Percentiles rank a stretch among this genome's conserved stretches.
Evolutionary conservation across 2,329 filamentous ascomycete genomes (phyloP).

Genomic region (Trichoderma sp.): DNA sequence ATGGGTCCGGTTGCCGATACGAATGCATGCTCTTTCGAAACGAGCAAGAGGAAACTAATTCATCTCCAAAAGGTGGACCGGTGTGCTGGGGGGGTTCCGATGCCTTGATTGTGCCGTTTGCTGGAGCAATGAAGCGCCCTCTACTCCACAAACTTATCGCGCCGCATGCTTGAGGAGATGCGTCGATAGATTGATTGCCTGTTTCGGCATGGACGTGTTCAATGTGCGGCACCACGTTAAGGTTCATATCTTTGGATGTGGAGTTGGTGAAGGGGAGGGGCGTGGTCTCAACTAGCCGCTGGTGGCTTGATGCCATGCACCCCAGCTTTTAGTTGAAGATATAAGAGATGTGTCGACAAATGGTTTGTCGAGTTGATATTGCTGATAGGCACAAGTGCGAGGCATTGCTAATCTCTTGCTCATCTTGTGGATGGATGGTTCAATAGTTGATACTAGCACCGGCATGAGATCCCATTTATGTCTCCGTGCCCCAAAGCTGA

Average conservation of each 20-base stretch:
- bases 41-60: not conserved
- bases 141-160: slow-evolving; percentile 6
- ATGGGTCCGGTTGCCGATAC: slow-evolving; percentile 2
- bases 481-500: not conserved
- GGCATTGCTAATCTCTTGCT: not conserved
- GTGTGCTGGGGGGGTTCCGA: not conserved
- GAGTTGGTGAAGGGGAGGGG: slow-evolving; percentile 3
- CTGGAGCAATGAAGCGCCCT: not conserved
- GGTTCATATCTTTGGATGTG: not conserved
- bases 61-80: not conserved
- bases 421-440: not conserved
- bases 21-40: not conserved
- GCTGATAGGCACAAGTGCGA: not conserved
- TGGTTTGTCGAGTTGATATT: not conserved
- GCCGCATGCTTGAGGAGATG: not conserved
- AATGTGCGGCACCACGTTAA: not conserved
- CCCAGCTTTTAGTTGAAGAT: not conserved
- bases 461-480: not conserved
- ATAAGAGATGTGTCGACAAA: not conserved
- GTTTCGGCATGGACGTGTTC: slow-evolving; percentile 4
- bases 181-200: slow-evolving; percentile 17
- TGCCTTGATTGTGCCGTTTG: not conserved
- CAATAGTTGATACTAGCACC: not conserved
- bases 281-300: not conserved
- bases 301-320: slow-evolving; percentile 14